Base-by-base conservation (phyloP, 345 rosid species). In the Syzygium aqueum region DNA sequence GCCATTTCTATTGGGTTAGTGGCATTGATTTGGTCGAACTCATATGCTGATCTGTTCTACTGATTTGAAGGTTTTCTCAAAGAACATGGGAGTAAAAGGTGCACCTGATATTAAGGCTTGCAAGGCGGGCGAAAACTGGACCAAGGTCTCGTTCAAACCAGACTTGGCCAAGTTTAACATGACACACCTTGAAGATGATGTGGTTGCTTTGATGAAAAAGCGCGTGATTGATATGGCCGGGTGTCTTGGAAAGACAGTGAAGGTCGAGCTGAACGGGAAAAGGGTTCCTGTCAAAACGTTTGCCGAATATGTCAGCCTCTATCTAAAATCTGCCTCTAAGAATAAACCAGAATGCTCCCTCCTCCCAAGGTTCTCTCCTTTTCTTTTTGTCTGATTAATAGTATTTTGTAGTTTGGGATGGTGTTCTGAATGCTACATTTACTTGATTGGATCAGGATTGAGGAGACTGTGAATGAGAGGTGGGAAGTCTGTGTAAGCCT, bases 191-290 rank as follows among this genome's bases (percentile, higher is more conserved):
- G 99, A 96, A 88, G 96, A 94, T 6, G 99, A 97, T 88, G 99
- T 94, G 88, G 95, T 97, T 86, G 98, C 98, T 16, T 85, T 98
- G 85, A 98, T 98, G 98, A 98, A 90, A 77, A 98, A 96, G 91
- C 87, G 98, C 52, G 99, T 98, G 17, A 91, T 96, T 57, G 99
- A 98, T 87, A 67, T 98, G 90, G 98, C 98, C 89, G 99, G 99
- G 11, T 96, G 99, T 86, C 95, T 98, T 77, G 99, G 99, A 86
- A 96, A 96, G 93, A 87, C 95, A 43, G 99, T 98, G 77, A 96
- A 95, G 88, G 98, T 98, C 78, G 99, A 96, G 88, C 91, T 98
- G 63, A 96, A 98, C 86, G 99, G 99, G 63, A 90, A 85, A 40
- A 91, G 92, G 12, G 89, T 96, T 65, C 98, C 99, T 7, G 94